phyloP scores from a whole-genome alignment of 2,329 filamentous ascomycete species.

The Calycina herbarum region DNA sequence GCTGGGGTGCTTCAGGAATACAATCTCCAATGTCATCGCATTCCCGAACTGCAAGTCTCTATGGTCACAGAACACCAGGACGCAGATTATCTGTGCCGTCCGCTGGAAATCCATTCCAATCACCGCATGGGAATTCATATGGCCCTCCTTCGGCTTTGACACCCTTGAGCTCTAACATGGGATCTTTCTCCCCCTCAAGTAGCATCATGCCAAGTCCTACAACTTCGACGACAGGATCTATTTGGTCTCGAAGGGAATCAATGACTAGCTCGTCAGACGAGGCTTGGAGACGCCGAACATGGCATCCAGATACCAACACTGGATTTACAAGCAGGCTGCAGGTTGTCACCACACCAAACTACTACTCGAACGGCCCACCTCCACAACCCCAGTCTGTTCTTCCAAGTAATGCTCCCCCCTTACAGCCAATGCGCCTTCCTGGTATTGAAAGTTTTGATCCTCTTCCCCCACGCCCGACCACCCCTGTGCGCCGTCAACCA shows the following conservation, averaged over 20 bases:
- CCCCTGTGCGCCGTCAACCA: slow-evolving; percentile 62
- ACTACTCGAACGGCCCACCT: slow-evolving; percentile 44
- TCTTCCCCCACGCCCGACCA: slow-evolving; percentile 61
- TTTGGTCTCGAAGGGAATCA: slow-evolving; percentile 67
- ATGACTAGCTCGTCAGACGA: slow-evolving; percentile 64
- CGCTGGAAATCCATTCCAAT: slow-evolving; percentile 71
- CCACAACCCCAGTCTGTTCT: slow-evolving; percentile 30
- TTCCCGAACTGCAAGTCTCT: slow-evolving; percentile 72
- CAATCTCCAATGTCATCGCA: slow-evolving; percentile 72
- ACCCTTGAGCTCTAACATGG: slow-evolving; percentile 53
- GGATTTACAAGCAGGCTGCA: slow-evolving; percentile 65
- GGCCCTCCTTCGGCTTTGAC: slow-evolving; percentile 55
- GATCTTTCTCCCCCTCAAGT: slow-evolving; percentile 55
- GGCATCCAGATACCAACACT: slow-evolving; percentile 78
- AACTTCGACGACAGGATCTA: slow-evolving; percentile 52
- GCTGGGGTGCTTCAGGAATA: slow-evolving; percentile 62
- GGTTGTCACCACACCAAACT: slow-evolving; percentile 71
- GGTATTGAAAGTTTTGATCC: slow-evolving; percentile 92
- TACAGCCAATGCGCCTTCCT: slow-evolving; percentile 66
- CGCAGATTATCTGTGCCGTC: slow-evolving; percentile 83
- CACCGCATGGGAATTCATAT: slow-evolving; percentile 56
- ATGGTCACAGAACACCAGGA: slow-evolving; percentile 63
- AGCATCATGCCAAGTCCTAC: slow-evolving; percentile 68
- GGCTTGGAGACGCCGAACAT: slow-evolving; percentile 80
- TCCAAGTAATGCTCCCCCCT: slow-evolving; percentile 47